A percentile compares a stretch with the other conserved stretches of the same genome.
Evolutionary conservation across 2,329 filamentous ascomycete genomes (phyloP).

Genomic region (Pyricularia grisea): DNA sequence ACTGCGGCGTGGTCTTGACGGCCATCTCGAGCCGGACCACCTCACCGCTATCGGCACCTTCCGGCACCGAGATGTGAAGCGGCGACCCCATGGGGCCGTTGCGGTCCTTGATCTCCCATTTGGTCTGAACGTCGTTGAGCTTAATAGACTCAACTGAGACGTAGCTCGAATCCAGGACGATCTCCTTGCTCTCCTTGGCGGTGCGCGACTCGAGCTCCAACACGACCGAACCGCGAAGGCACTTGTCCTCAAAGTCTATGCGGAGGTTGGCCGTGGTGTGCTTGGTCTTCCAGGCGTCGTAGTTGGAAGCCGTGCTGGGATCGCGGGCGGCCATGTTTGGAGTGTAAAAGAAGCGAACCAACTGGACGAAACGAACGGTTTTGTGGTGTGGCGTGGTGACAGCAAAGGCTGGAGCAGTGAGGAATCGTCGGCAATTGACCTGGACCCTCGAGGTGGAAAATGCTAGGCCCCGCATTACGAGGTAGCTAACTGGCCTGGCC

Average conservation of each 20-base stretch:
- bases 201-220: conserved; percentile 71
- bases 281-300: conserved; percentile 74
- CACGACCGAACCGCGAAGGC: conserved; percentile 66
- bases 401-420: not conserved
- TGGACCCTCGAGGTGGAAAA: not conserved
- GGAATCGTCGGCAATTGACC: not conserved
- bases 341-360: conserved; percentile 13
- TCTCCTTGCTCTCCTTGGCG: conserved; percentile 60
- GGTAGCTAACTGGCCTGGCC: not conserved
- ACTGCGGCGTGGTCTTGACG: conserved; percentile 74
- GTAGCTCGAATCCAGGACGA: conserved; percentile 82
- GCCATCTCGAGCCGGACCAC: conserved; percentile 51
- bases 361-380: not conserved
- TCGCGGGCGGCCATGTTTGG: conserved; percentile 47
- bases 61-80: conserved; percentile 53
- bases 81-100: conserved; percentile 67
- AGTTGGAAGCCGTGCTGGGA: conserved; percentile 87
- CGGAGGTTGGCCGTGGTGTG: conserved; percentile 76
- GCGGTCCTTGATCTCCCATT: conserved; percentile 63
- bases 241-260: conserved; percentile 74
- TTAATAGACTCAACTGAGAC: conserved; percentile 65
- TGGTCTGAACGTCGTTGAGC: conserved; percentile 51
- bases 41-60: conserved; percentile 42
- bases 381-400: not conserved
- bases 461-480: not conserved